Evolutionary conservation across 73 alveolate species (phyloP).

Genomic region (Tetrahymena elliotti): DNA sequence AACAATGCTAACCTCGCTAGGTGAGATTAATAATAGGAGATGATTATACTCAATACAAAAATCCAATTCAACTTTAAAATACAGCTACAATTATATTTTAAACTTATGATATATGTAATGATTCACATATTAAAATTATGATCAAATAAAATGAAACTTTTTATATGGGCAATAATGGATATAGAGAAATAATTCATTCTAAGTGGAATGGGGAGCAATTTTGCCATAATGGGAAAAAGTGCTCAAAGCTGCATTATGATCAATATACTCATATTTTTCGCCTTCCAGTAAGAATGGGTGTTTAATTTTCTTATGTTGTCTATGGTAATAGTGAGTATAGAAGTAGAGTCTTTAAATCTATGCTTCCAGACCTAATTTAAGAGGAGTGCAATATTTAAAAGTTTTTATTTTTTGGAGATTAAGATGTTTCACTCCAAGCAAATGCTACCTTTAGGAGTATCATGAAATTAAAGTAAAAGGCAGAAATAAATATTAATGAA

Average conservation of each 20-base stretch:
- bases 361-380: background rate
- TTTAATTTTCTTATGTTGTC: background rate
- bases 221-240: background rate
- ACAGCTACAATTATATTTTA: background rate
- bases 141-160: background rate
- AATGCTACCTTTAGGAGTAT: background rate
- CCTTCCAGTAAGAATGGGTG: background rate
- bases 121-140: background rate
- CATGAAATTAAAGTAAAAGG: background rate
- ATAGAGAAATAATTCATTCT: background rate
- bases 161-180: background rate
- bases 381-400: background rate
- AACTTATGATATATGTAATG: background rate
- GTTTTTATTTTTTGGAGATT: background rate
- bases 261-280: background rate
- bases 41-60: background rate
- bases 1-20: background rate
- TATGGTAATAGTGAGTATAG: background rate
- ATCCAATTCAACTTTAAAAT: background rate
- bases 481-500: background rate
- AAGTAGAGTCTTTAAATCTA: background rate
- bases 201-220: background rate
- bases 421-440: background rate
- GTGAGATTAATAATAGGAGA: background rate
- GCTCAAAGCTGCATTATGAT: background rate